Evolutionary conservation across 2,329 filamentous ascomycete genomes (phyloP), one percentile per base, ranked within the genome.

Genomic region (Penicillium concentricum): DNA sequence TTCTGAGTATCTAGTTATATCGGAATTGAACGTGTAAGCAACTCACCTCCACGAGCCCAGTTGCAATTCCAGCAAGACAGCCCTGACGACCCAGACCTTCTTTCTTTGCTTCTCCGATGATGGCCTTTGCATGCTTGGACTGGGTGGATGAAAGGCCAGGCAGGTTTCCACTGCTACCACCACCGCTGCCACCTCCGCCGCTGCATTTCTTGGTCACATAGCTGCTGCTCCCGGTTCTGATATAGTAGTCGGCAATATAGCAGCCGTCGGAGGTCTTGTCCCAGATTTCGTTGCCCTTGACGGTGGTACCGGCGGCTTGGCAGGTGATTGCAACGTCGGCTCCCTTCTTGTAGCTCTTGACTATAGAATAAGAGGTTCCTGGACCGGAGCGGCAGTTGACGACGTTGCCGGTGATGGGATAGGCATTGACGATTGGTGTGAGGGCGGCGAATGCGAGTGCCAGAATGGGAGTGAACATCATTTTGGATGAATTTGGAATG

Each of bases 1-100:
- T 18, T 18, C 20, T 16, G 18, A 15, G 20, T 13, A n/a, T n/a
- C n/a, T n/a, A n/a, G n/a, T n/a, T n/a, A 8, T 24, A 5, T n/a
- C 3, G 26, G 8, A 15, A 30, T 13, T 32, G n/a, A 26, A 4
- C 10, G 26, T 24, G 22, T 12, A 48, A 24, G 13, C 20, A 10
- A 4, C 45, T 45, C 49, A 65, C 63, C 56, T 66, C 63, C 26
- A 64, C 62, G 49, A 66, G 51, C 10, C 51, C 63, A 35, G 63
- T 66, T 13, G 63, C 48, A 49, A 66, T 66, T 43, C 57, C 62
- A 49, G 62, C 63, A 26, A 60, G 50, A 49, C 63, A 66, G 9
- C 62, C 63, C 20, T 61, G 62, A 35, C 45, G 57, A 20, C 63
- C 63, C 1, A 65, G 51, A 3, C 28, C 47, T 28, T 64, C 57